A percentile compares a stretch with the other conserved stretches of the same genome.
phyloP scores from a whole-genome alignment of 2,329 filamentous ascomycete species.

The Scedosporium boydii region DNA sequence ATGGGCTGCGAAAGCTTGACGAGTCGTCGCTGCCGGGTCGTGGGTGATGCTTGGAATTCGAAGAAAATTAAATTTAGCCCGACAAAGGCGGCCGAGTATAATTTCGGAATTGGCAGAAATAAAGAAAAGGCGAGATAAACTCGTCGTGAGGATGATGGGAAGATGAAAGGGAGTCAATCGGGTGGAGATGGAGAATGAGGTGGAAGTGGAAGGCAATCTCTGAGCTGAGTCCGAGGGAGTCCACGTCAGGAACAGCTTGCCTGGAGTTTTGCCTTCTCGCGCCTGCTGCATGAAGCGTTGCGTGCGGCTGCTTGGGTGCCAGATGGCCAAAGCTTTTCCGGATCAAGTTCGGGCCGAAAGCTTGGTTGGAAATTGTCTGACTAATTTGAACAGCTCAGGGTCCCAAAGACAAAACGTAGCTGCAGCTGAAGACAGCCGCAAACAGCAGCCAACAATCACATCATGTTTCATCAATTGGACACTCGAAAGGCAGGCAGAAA shows the following conservation, averaged over 20 bases:
- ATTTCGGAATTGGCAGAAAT: slow-evolving; percentile 7
- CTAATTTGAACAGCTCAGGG: no score
- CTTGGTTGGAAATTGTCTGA: no score
- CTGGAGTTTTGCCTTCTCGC: slow-evolving; percentile 14
- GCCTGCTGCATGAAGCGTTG: background rate
- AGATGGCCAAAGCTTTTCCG: slow-evolving; percentile 3
- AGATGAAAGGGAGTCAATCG: slow-evolving; percentile 4
- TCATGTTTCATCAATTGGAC: no score
- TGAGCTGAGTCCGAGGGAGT: slow-evolving; percentile 11
- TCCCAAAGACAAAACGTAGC: no score
- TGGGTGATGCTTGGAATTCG: no score
- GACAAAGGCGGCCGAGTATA: background rate
- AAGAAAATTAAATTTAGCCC: background rate
- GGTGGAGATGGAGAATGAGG: background rate
- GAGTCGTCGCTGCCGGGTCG: no score
- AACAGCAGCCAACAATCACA: no score
- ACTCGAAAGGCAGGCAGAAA: no score
- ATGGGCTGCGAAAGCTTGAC: no score
- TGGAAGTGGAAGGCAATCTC: background rate
- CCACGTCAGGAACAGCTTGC: slow-evolving; percentile 35
- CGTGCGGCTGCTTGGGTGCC: background rate
- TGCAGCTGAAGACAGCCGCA: no score
- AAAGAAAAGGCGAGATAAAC: background rate
- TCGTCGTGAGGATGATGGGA: background rate
- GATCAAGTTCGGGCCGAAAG: background rate